Evolutionary conservation across 78 protist genomes (phyloP).

Genomic region (Blattamonas nauphoetae): DNA sequence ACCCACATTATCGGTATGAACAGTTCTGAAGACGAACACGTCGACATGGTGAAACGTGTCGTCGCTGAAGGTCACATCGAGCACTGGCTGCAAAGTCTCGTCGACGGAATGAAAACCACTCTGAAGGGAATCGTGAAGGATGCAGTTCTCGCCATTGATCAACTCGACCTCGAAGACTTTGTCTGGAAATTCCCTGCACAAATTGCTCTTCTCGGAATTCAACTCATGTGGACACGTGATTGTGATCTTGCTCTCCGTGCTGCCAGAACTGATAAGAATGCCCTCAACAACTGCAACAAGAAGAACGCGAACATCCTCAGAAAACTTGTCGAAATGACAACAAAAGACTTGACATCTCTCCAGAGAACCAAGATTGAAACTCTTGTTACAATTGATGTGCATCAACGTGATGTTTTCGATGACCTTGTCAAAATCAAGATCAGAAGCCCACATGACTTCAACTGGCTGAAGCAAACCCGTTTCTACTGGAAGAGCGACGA

Average conservation of each 20-base stretch:
- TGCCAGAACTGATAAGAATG: conserved; percentile 6
- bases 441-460: conserved; percentile 44
- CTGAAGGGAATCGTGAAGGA: not conserved
- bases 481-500: conserved; percentile 52
- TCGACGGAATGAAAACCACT: conserved; percentile 26
- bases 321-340: conserved; percentile 38
- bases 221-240: conserved; percentile 67
- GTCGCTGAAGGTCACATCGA: conserved; percentile 61
- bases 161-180: conserved; percentile 25
- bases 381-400: conserved; percentile 70
- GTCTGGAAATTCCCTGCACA: conserved; percentile 47
- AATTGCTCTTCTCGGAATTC: conserved; percentile 54
- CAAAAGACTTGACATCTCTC: not conserved
- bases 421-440: conserved; percentile 20
- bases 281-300: conserved; percentile 7
- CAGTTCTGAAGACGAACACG: conserved; percentile 36
- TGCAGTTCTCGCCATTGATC: not conserved
- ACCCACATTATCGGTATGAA: conserved; percentile 1
- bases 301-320: not conserved
- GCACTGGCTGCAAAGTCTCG: conserved; percentile 48
- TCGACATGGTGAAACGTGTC: conserved; percentile 37
- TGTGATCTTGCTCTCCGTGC: conserved; percentile 36
- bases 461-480: conserved; percentile 71
- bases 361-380: conserved; percentile 66
- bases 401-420: conserved; percentile 61